These are phyloP conservation scores for Paramecium octaurelia DNA, from an alignment of 73 alveolate species.

Conservation along the genomic window DNA sequence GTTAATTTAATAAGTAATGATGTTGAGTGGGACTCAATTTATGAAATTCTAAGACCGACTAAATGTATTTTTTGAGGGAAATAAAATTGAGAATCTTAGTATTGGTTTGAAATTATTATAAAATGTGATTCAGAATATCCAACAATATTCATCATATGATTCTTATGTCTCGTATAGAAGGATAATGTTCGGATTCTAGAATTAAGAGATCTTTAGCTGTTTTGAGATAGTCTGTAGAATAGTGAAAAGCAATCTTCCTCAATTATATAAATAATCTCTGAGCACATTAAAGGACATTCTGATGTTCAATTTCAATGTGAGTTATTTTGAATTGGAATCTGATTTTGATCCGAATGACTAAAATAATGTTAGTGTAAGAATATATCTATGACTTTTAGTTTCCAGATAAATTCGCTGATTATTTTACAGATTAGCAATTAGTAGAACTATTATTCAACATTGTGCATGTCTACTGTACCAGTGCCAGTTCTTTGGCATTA, in stretches of 20 bases:
- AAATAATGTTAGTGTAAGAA: slow-evolving; percentile 22
- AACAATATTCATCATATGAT: slow-evolving; percentile 7
- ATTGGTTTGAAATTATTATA: slow-evolving; percentile 20
- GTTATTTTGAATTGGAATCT: slow-evolving; percentile 45
- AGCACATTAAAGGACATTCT: neutral
- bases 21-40: neutral
- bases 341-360: slow-evolving; percentile 42
- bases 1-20: neutral
- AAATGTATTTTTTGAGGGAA: neutral
- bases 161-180: slow-evolving; percentile 43
- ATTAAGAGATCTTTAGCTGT: neutral
- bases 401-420: slow-evolving; percentile 29
- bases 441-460: neutral
- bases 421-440: neutral
- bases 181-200: neutral
- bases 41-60: neutral
- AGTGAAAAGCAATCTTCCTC: neutral
- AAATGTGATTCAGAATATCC: neutral
- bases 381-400: neutral
- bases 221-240: neutral
- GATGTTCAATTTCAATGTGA: slow-evolving; percentile 31
- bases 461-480: neutral
- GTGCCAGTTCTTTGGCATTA: neutral
- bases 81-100: neutral
- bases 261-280: neutral